Base-by-base conservation (phyloP, 2,329 filamentous ascomycete species). In the Knoxdaviesia capensis region DNA sequence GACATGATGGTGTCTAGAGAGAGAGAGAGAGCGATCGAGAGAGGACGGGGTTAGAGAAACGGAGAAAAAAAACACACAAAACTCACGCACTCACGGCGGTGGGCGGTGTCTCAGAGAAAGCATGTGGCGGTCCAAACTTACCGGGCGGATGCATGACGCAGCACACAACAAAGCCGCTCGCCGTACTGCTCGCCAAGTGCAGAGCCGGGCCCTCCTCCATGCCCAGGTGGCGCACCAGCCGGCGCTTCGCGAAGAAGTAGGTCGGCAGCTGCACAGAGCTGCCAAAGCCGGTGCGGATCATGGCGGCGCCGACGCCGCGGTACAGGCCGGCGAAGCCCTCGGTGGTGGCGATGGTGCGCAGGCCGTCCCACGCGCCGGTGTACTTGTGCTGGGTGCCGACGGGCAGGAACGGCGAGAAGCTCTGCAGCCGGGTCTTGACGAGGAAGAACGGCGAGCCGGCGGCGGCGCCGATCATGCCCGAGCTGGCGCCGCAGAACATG, bases 311-410 rank as follows among this genome's bases (percentile, higher is more conserved):
- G 1, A 96, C 83, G 44, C 90, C 90, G 44, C 90, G 72, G 62
- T 96, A 98, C 29, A 96, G 62, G 2, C 90, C 90, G 43, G 65
- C 65, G 33, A 88, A 53, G 2, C 90, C 90, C 59, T 96, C 90
- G 3, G 62, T 61, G 10, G 61, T 59, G 59, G 84, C 86, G 49
- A 98, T 94, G 55, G 83, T 76, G 31, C 67, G 64, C 57, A 94
- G 64, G 7, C 88, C 90, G 56, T 98, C 85, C 47, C 77, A 59
- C 0, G 88, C 85, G 59, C 87, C 88, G 50, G 72, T 74, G 62
- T 98, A 98, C 49, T 77, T 69, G 61, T 98, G 90, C 57, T 98
- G 90, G n/a, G 90, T 96, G 43, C 90, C 90, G 37, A 96, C 87
- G 4, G 90, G 90, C 8, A 90, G 69, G 59, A 87, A 90, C 5